phyloP scores from a whole-genome alignment of 2,329 filamentous ascomycete species.

The Fusarium sp. region DNA sequence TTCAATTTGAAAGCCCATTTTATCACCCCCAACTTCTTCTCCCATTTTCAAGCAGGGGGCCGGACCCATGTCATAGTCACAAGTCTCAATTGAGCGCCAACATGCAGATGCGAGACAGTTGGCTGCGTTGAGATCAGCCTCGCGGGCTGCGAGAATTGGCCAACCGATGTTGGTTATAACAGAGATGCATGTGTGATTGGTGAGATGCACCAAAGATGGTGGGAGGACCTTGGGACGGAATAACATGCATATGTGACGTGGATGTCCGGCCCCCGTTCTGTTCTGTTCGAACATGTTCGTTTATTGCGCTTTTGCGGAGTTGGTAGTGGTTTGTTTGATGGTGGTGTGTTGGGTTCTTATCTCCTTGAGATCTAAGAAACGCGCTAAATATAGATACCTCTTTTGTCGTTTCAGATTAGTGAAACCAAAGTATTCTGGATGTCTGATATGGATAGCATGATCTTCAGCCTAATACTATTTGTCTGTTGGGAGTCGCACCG shows the following conservation, averaged over 20 bases:
- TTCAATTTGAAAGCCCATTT: not conserved
- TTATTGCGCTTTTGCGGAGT: conserved; percentile 1
- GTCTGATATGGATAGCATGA: too few species aligned
- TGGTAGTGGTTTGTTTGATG: not conserved
- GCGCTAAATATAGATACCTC: too few species aligned
- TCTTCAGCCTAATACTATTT: too few species aligned
- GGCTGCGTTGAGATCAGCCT: conserved; percentile 20
- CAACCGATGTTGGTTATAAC: conserved; percentile 1
- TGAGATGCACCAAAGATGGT: conserved; percentile 12
- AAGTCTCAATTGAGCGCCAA: conserved; percentile 6
- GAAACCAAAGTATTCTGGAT: too few species aligned
- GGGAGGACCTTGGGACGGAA: conserved; percentile 7
- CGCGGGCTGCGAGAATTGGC: conserved; percentile 15
- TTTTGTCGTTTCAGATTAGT: too few species aligned
- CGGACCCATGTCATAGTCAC: conserved; percentile 4
- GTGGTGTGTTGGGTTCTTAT: not conserved
- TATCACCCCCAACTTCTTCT: not conserved
- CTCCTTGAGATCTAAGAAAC: too few species aligned
- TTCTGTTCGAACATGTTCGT: conserved; percentile 20
- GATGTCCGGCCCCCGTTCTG: conserved; percentile 16
- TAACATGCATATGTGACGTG: conserved; percentile 17
- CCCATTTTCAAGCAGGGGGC: conserved; percentile 5
- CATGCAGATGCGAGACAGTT: conserved; percentile 8
- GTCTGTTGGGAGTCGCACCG: too few species aligned
- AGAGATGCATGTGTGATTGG: conserved; percentile 35